A percentile compares a stretch with the other conserved stretches of the same genome.
These are phyloP conservation scores for Inga oerstediana DNA, from an alignment of 306 rosid species.

Conservation along the genomic window DNA sequence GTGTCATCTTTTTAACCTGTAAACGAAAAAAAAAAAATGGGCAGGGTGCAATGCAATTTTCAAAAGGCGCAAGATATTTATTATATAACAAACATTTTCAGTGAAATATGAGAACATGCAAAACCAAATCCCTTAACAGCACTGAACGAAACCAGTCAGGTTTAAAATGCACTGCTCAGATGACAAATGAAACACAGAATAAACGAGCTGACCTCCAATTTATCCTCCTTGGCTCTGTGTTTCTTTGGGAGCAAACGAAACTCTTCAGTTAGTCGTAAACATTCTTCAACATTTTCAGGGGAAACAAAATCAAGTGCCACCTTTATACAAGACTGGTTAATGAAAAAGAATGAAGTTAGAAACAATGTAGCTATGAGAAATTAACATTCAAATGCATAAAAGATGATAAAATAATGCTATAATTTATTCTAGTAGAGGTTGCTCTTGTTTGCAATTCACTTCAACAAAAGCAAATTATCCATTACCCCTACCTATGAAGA, in stretches of 20 bases:
- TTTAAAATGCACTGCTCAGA: constrained; percentile 13
- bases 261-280: constrained; percentile 66
- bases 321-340: constrained; percentile 73
- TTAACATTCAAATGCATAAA: background rate
- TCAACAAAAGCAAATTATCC: background rate
- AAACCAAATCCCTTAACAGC: background rate
- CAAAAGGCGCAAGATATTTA: constrained; percentile 1
- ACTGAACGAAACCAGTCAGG: constrained; percentile 10
- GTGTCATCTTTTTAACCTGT: constrained; percentile 74
- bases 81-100: background rate
- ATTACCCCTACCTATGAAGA: constrained; percentile 45
- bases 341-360: constrained; percentile 8
- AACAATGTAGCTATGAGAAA: constrained; percentile 16
- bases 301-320: constrained; percentile 81
- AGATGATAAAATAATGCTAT: background rate
- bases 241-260: constrained; percentile 69
- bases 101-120: background rate
- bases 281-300: constrained; percentile 70
- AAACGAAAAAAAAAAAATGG: constrained; percentile 12
- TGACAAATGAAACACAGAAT: background rate
- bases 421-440: too few species aligned
- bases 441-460: too few species aligned
- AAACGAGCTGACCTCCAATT: constrained; percentile 58
- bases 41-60: constrained; percentile 5
- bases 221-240: constrained; percentile 73